These are phyloP conservation scores for Exobasidium cylindrosporum DNA, from an alignment of 1,284 basidiomycete genomes.

Conservation along the genomic window DNA sequence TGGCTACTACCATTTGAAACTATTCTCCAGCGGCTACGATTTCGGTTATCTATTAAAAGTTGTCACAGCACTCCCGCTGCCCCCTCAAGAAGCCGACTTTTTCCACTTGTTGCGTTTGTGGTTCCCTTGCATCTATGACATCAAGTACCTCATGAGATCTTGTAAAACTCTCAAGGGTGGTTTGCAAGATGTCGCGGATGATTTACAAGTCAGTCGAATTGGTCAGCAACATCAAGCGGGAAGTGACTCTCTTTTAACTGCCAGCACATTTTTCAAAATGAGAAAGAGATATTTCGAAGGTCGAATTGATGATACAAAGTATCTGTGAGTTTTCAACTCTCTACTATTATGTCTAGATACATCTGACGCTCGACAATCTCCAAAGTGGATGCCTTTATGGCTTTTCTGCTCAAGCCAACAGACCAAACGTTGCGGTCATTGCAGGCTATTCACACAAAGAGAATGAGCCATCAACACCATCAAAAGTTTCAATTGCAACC, in stretches of 20 bases:
- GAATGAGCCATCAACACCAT: background rate
- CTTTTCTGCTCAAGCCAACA: conserved; percentile 31
- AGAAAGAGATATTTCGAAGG: conserved; percentile 85
- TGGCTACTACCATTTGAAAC: too few relatives aligned
- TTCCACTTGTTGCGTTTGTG: conserved; percentile 83
- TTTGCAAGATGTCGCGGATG: conserved; percentile 92
- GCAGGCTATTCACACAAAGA: background rate
- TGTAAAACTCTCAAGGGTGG: conserved; percentile 88
- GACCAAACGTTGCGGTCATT: background rate
- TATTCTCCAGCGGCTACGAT: conserved; percentile 84
- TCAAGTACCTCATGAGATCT: conserved; percentile 91
- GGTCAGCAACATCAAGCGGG: conserved; percentile 94
- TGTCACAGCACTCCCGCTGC: conserved; percentile 81
- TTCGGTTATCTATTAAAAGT: conserved; percentile 98
- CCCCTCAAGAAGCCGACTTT: conserved; percentile 83
- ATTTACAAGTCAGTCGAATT: conserved; percentile 81
- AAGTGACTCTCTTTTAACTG: conserved; percentile 88
- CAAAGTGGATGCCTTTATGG: conserved; percentile 44
- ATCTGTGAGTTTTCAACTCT: conserved; percentile 23
- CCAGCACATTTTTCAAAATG: conserved; percentile 93
- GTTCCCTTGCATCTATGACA: conserved; percentile 97
- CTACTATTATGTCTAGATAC: background rate
- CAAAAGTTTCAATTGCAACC: background rate
- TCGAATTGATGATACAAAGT: conserved; percentile 64
- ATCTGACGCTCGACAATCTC: background rate